A percentile compares a stretch with the other conserved stretches of the same genome.
These are phyloP conservation scores for Globisporangium splendens DNA, from an alignment of 352 stramenopile genomes.

Conservation along the genomic window DNA sequence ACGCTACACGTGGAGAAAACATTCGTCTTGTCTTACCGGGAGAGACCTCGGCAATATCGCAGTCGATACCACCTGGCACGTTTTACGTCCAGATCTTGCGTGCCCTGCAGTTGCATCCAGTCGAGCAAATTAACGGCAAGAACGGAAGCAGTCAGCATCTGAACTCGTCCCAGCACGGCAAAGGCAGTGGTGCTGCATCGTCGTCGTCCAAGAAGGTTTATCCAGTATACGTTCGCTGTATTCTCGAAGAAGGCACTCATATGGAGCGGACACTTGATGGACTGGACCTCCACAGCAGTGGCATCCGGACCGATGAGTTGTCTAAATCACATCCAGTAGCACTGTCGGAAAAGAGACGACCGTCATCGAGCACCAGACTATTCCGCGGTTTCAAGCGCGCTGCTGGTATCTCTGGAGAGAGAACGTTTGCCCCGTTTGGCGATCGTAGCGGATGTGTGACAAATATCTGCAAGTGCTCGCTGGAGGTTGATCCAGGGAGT, in stretches of 20 bases:
- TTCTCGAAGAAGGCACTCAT: constrained; percentile 74
- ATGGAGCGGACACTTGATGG: constrained; percentile 72
- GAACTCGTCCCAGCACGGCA: neutral
- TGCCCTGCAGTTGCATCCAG: constrained; percentile 56
- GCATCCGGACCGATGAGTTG: constrained; percentile 13
- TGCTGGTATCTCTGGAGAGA: constrained; percentile 67
- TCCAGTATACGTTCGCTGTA: constrained; percentile 69
- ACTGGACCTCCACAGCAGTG: constrained; percentile 36
- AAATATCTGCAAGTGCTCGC: constrained; percentile 50
- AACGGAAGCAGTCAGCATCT: neutral
- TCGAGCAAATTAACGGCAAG: constrained; percentile 21
- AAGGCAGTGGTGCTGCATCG: neutral
- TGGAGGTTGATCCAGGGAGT: constrained; percentile 19
- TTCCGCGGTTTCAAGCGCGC: constrained; percentile 74
- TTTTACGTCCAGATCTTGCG: constrained; percentile 83
- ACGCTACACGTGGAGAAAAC: constrained; percentile 58
- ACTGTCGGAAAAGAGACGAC: constrained; percentile 32
- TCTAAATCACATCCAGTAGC: constrained; percentile 13
- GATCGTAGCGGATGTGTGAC: constrained; percentile 79
- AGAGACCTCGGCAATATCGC: constrained; percentile 66
- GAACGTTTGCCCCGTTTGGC: constrained; percentile 63
- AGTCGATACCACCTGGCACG: constrained; percentile 67
- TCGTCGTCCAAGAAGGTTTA: constrained; percentile 39
- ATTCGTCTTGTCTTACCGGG: constrained; percentile 76
- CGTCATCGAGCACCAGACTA: constrained; percentile 60